A percentile compares a stretch with the other conserved stretches of the same genome.
Evolutionary conservation across 2,329 filamentous ascomycete species (phyloP).

Genomic region (Nemania sp.): DNA sequence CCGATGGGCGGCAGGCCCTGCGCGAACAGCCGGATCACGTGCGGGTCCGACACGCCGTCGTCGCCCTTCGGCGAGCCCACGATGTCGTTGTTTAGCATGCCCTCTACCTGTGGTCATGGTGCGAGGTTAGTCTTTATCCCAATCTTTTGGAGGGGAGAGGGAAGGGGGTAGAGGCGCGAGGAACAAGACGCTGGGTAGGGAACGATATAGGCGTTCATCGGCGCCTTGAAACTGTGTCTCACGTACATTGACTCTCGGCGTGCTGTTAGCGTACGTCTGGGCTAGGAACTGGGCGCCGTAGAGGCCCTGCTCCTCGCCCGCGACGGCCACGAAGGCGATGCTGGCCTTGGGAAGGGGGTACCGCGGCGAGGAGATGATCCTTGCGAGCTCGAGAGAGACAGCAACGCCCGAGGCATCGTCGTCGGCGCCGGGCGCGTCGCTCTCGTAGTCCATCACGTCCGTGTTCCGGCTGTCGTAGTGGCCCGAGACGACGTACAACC

Average conservation of each 20-base stretch:
- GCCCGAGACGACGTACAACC: constrained; percentile 58
- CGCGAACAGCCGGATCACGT: constrained; percentile 57
- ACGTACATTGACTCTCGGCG: constrained; percentile 42
- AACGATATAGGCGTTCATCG: no score
- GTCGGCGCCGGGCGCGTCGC: constrained; percentile 60
- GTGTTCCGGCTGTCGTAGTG: constrained; percentile 60
- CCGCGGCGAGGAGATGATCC: constrained; percentile 52
- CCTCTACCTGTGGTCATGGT: constrained; percentile 51
- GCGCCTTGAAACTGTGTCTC: no score
- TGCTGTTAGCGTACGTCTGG: constrained; percentile 55
- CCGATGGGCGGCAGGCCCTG: constrained; percentile 49
- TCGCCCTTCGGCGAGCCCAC: constrained; percentile 56
- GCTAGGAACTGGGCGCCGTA: constrained; percentile 58
- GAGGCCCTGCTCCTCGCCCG: constrained; percentile 62
- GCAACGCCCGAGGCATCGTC: constrained; percentile 62
- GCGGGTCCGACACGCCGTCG: constrained; percentile 50
- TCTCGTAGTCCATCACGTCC: constrained; percentile 54
- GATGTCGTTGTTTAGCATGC: constrained; percentile 63
- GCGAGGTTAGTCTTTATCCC: neutral
- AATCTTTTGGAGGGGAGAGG: no score
- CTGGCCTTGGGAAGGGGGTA: constrained; percentile 50
- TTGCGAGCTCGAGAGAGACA: constrained; percentile 59
- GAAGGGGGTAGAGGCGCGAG: no score
- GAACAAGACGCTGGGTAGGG: no score
- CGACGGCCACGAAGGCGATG: constrained; percentile 60